Conservation (phyloP, 2,329 filamentous ascomycete species). For the Geosmithia putterillii region DNA sequence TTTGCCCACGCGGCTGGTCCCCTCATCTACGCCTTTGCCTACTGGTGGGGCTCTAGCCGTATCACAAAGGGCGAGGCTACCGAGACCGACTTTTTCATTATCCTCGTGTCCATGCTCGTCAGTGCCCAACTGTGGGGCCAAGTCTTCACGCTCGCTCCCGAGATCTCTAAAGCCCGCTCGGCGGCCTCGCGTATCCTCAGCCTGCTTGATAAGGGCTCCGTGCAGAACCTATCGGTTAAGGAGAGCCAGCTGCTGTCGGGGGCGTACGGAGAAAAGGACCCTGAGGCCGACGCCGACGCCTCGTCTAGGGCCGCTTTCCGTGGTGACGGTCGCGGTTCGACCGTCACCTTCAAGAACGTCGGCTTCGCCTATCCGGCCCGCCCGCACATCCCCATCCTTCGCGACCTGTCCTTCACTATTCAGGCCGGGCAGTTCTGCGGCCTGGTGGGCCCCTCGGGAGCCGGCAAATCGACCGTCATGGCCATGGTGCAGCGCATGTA, state of each 20-base stretch:
- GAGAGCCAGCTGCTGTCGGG: background rate
- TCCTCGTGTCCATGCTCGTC: conserved; percentile 58
- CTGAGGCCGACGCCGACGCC: conserved; percentile 23
- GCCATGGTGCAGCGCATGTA: conserved; percentile 40
- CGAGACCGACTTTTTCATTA: conserved; percentile 62
- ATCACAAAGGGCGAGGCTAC: conserved; percentile 53
- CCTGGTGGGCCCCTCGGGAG: conserved; percentile 52
- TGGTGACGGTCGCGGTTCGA: conserved; percentile 21
- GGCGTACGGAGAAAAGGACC: conserved; percentile 15
- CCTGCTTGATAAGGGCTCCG: conserved; percentile 31
- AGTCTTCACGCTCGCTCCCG: conserved; percentile 63
- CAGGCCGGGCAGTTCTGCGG: conserved; percentile 48
- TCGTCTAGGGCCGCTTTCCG: conserved; percentile 6
- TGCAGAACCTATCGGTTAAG: conserved; percentile 8
- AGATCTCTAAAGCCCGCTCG: conserved; percentile 54
- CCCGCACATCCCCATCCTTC: conserved; percentile 43
- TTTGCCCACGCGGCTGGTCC: conserved; percentile 49
- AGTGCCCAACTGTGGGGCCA: conserved; percentile 63
- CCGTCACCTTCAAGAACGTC: conserved; percentile 44
- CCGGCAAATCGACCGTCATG: conserved; percentile 56
- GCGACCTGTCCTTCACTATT: conserved; percentile 42
- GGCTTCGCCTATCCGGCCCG: conserved; percentile 55
- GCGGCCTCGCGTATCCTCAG: conserved; percentile 47
- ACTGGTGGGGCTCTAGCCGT: conserved; percentile 68
- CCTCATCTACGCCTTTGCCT: conserved; percentile 61